Base-by-base conservation (phyloP, 768 basidiomycete genomes). In the Leccinum subgranulosum region DNA sequence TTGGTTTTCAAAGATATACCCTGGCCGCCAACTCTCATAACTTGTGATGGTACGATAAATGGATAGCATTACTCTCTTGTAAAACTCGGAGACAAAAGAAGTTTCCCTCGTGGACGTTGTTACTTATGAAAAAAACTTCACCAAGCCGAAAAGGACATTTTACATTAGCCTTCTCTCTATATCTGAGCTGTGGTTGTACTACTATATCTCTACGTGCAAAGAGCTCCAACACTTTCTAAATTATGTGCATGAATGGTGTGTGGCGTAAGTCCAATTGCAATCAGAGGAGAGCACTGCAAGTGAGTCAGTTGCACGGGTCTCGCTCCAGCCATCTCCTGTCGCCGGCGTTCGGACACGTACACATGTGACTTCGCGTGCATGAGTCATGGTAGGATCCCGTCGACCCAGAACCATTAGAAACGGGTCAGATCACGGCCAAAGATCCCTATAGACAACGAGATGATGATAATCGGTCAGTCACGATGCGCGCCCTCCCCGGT, bases 391-490 rank as follows among this genome's bases (percentile, higher is more conserved):
- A 43, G 19, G 41, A 41, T n/a, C 31, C 31, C 34, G 31, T 61
- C 47, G 48, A 46, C 45, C 45, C 23, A 49, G 14, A 57, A 43
- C 25, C 27, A 47, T 79, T 71, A 89, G 67, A 90, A 88, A 14
- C 86, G 81, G 21, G 83, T 86, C 56, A 90, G 69, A 68, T 90
- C 88, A 27, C 88, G 83, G 7, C 87, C 87, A 69, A 88, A 87
- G 49, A 88, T 86, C 87, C 85, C 85, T 86, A 64, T 34, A 15
- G 14, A 47, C 4, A 43, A 45, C 36, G 27, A 52, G 27, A 56
- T 53, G 27, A 56, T 53, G 31, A 58, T 29, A 54, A 60, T 69
- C 17, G 39, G 41, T 27, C 23, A 60, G 50, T 39, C 55, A 39
- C 47, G 49, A 63, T 59, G 21, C 59, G 57, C 52, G 6, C 27